Base-by-base conservation (phyloP, 1,139 yeast genomes). In the Suhomyces guaymorum region DNA sequence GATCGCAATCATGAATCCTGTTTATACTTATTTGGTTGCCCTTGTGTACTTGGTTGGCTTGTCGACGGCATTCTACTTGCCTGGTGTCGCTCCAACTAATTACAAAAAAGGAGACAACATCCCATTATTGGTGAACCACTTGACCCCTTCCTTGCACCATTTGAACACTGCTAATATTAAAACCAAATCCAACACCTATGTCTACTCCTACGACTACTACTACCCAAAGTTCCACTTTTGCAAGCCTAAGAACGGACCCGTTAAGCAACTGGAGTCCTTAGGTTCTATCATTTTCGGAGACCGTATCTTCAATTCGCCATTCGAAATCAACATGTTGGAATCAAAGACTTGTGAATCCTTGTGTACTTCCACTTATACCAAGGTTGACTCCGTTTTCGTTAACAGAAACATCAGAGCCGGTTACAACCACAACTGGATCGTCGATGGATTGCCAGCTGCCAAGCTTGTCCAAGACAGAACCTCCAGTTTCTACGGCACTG, bases 201-300 rank as follows among this genome's bases (percentile, higher is more conserved):
- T 82, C 28, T 83, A 80, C 51, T 81, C 92, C 0, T 84, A 80
- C 57, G 97, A 90, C 59, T 88, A 90, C 62, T 92, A 92, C 62
- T 82, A 82, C 59, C 81, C 82, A 25, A 79, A 80, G 44, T 82
- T 94, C 55, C 88, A 84, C 55, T 87, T 90, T 60, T 92, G 98
- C 63, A 57, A 59, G 40, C 98, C 97, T 1, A 57, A 63, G 33
- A 82, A 72, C 20, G 86, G 83, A 0, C 78, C 83, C 12, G 69
- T 72, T 48, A 82, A 83, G 48, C 96, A 88, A 59, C 79, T 88
- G 49, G 97, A 90, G 62, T 83, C 95, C 9, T 71, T 92, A 35
- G 99, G 99, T 6, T 82, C 97, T 1, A 83, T 92, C 45, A 73
- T 92, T 39, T 89, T 94, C 60, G 98, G 99, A 42, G 98, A 92